A percentile compares a stretch with the other conserved stretches of the same genome.
These are phyloP conservation scores for Onygena corvina DNA, from an alignment of 2,329 filamentous ascomycete species.

Conservation along the genomic window DNA sequence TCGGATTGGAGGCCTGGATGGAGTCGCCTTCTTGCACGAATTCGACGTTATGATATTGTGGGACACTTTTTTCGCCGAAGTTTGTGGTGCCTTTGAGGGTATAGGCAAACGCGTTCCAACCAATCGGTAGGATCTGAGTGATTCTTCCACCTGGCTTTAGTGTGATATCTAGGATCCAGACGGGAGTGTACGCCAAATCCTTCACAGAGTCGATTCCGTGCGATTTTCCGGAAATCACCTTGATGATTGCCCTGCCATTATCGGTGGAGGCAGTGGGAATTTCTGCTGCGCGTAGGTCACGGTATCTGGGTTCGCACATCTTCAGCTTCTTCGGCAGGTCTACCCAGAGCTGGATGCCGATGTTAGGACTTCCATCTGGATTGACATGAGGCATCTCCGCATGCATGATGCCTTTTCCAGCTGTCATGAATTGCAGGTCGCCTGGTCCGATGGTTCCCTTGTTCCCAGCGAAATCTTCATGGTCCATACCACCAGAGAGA, in stretches of 20 bases:
- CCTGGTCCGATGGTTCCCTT: conserved; percentile 70
- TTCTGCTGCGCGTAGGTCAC: conserved; percentile 66
- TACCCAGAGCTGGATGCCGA: conserved; percentile 92
- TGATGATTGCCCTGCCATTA: conserved; percentile 62
- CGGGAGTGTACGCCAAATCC: conserved; percentile 87
- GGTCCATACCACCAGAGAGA: conserved; percentile 71
- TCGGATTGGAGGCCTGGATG: conserved; percentile 57
- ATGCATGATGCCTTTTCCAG: conserved; percentile 81
- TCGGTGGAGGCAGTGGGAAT: conserved; percentile 65
- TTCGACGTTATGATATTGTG: conserved; percentile 75
- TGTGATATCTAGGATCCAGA: conserved; percentile 84
- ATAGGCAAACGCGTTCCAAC: conserved; percentile 88
- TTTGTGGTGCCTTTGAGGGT: conserved; percentile 59
- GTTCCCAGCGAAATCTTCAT: conserved; percentile 84
- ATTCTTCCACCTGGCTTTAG: conserved; percentile 69
- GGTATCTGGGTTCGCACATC: conserved; percentile 80
- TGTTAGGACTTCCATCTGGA: conserved; percentile 60
- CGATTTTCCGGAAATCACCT: conserved; percentile 78
- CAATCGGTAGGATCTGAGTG: conserved; percentile 59
- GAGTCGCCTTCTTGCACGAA: conserved; percentile 70
- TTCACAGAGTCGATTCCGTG: conserved; percentile 77
- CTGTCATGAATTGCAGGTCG: conserved; percentile 98
- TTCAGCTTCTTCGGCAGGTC: conserved; percentile 69
- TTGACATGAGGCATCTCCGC: conserved; percentile 86
- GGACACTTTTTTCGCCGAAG: conserved; percentile 49